Evolutionary conservation across 257 asterid species (phyloP), one percentile per base, ranked within the genome.

Genomic region (Euphrasia confusa): DNA sequence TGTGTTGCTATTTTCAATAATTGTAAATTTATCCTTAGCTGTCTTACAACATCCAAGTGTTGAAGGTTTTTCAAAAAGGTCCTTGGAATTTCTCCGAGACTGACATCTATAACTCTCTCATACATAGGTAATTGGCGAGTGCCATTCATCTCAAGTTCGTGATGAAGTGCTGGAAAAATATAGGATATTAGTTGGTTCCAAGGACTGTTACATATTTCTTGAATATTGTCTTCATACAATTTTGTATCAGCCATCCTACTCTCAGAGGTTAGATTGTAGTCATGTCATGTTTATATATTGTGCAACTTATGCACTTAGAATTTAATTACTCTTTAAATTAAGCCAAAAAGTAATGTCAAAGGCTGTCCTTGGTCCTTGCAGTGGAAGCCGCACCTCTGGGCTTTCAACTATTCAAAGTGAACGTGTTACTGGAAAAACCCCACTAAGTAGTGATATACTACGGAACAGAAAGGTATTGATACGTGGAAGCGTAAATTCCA

Each of bases 111-210:
- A 45, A 44, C 54, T 71, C 71, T 65, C 72, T 65, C 8, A 10
- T 66, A 58, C 72, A 78, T 77, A 92, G 99, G 94, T 89, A 68
- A 84, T 92, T 81, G 94, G 99, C 3, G 96, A 92, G 74, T 84
- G 94, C 74, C 87, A 89, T 83, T 68, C 89, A 64, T 75, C 79
- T 75, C 76, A 78, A 76, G 74, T 81, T 71, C 70, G 75, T 60
- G 95, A 89, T 59, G 87, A 75, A 65, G 72, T 86, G 72, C 80
- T 79, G 57, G 78, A 65, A 57, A 83, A 67, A 64, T 92, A 84
- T 71, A 87, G 70, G 76, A 52, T 60, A 63, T 58, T 79, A 50
- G 78, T 74, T 61, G 88, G 79, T 71, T 80, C 89, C n/a, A 87
- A 77, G 69, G 95, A 84, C 68, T 75, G 68, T 39, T 81, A 81